A percentile compares a stretch with the other conserved stretches of the same genome.
Conservation (phyloP, 2,329 filamentous ascomycete species). For the Sarocladium brachiariae region DNA sequence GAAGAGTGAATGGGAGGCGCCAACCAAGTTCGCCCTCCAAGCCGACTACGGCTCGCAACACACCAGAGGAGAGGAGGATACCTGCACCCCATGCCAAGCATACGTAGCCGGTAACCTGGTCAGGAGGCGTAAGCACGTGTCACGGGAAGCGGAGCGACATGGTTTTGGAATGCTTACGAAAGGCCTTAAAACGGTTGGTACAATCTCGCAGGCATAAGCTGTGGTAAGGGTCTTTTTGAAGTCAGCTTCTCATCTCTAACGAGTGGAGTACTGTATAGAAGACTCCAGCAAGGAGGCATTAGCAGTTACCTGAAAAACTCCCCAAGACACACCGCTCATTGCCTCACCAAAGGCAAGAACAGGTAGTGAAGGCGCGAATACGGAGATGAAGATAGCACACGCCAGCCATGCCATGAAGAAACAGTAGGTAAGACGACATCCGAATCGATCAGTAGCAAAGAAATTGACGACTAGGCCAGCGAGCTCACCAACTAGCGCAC, state of each 20-base stretch:
- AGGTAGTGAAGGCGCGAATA: constrained; percentile 32
- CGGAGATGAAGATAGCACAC: constrained; percentile 31
- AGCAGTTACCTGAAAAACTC: constrained; percentile 22
- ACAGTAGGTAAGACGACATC: constrained; percentile 15
- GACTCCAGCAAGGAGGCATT: neutral
- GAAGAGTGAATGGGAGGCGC: constrained; percentile 33
- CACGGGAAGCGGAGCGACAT: too few species aligned
- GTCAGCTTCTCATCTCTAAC: neutral
- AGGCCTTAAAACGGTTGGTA: constrained; percentile 26
- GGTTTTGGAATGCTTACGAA: too few species aligned
- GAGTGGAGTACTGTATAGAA: neutral
- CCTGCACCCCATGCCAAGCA: constrained; percentile 37
- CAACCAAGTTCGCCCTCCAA: constrained; percentile 28
- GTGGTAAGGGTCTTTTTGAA: constrained; percentile 29
- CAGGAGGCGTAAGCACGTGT: too few species aligned
- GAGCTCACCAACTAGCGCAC: constrained; percentile 35
- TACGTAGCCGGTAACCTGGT: too few species aligned
- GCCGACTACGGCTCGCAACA: constrained; percentile 28
- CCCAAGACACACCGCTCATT: constrained; percentile 30
- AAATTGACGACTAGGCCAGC: constrained; percentile 36
- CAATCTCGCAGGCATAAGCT: constrained; percentile 36
- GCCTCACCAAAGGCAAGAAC: constrained; percentile 28
- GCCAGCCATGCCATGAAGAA: constrained; percentile 20
- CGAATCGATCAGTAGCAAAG: constrained; percentile 31
- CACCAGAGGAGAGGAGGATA: constrained; percentile 33